phyloP scores from a whole-genome alignment of 441 rosid genomes.

The Pelargonium myrrhifolium region DNA sequence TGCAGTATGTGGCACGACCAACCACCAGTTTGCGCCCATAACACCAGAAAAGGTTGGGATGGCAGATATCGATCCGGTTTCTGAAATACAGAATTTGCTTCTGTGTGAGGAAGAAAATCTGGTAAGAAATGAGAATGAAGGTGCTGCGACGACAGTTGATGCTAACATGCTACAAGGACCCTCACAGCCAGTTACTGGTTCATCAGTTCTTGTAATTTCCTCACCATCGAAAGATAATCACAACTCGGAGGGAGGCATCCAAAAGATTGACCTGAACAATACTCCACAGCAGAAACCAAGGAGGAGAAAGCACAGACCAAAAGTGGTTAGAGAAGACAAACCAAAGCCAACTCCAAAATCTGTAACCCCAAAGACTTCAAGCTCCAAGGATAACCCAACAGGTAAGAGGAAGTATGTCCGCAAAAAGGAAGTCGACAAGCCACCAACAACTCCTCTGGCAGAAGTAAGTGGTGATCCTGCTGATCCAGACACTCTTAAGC shows the following conservation, averaged over 20 bases:
- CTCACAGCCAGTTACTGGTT: conserved; percentile 19
- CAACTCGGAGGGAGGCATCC: conserved; percentile 25
- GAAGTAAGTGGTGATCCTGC: conserved; percentile 26
- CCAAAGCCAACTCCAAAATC: conserved; percentile 9
- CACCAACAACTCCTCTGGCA: conserved; percentile 22
- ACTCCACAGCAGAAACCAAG: conserved; percentile 22
- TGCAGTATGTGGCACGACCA: conserved; percentile 16
- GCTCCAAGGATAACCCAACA: conserved; percentile 27
- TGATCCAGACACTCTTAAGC: conserved; percentile 24
- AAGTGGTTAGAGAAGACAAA: conserved; percentile 21
- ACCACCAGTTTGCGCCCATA: conserved; percentile 37
- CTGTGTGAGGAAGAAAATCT: conserved; percentile 16
- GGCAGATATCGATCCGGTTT: conserved; percentile 16
- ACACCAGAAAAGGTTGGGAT: conserved; percentile 43
- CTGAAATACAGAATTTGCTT: conserved; percentile 20
- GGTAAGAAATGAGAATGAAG: conserved; percentile 26
- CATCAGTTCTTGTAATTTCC: conserved; percentile 23
- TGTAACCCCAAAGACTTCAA: neutral
- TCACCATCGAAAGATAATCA: conserved; percentile 26
- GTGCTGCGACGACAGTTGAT: conserved; percentile 19
- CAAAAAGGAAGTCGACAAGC: conserved; percentile 25
- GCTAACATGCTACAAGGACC: conserved; percentile 18
- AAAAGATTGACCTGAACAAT: conserved; percentile 16
- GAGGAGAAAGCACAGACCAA: conserved; percentile 26
- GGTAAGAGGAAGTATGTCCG: conserved; percentile 44